Base-by-base conservation (phyloP, 1,284 basidiomycete species). In the Lignosus rhinocerotis region DNA sequence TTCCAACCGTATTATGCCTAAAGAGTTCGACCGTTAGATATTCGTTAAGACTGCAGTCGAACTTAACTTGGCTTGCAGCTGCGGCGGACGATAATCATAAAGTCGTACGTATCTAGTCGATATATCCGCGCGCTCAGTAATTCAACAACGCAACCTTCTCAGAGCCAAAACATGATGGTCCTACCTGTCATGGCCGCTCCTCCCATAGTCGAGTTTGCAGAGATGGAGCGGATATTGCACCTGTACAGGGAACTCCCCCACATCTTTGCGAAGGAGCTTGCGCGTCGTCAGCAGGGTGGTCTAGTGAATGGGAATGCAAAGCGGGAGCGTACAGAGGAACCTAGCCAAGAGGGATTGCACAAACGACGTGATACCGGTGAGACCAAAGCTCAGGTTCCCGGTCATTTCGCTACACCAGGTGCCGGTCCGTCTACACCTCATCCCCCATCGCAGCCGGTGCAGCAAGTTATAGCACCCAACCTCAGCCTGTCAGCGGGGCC, bases 321-420 rank as follows among this genome's bases (percentile, higher is more conserved):
- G 68, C 83, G 88, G 53, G 84, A 85, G 45, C 76, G 87, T 31
- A 71, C 81, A 8, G 85, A 88, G 19, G 84, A 85, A 16, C 58
- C 71, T 0, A 59, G 66, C 10, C 53, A 61, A 9, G 69, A 69
- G n/a, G 42, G 55, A 16, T 71, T 76, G 58, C 83, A 79, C 66
- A 89, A 90, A 70, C 79, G 88, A n/a, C 79, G 83, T n/a, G 84
- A 91, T 60, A 85, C 83, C 0, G 88, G 88, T 33, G 87, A 89
- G 63, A 74, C 72, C 41, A 86, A 84, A 63, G 66, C 55, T 9
- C 62, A 65, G 8, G 67, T 65, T 39, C 69, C 68, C 0, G 60
- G 56, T 16, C 59, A 69, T 1, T 63, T 68, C 21, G 64, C 68
- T 0, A 66, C 70, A 1, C 63, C 65, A 1, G 55, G 66, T 10